A percentile compares a stretch with the other conserved stretches of the same genome.
These are phyloP conservation scores for Dendryphion nanum DNA, from an alignment of 2,329 filamentous ascomycete species.

Conservation along the genomic window DNA sequence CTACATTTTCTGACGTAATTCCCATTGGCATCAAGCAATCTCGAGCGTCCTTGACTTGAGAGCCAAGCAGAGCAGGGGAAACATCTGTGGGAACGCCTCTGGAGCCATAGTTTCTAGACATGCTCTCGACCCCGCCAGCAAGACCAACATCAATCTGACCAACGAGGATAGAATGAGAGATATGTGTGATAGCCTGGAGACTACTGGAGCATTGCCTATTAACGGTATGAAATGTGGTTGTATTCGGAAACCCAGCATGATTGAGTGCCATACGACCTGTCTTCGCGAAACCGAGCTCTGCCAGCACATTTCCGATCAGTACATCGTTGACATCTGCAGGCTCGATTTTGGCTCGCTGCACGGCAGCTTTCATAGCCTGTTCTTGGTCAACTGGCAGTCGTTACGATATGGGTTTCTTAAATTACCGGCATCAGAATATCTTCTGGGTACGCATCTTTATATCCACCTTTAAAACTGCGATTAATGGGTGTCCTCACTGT, in stretches of 20 bases:
- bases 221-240: conserved; percentile 72
- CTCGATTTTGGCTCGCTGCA: conserved; percentile 25
- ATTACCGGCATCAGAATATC: conserved; percentile 67
- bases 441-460: conserved; percentile 91
- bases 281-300: conserved; percentile 83
- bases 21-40: conserved; percentile 97
- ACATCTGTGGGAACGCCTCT: conserved; percentile 66
- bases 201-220: conserved; percentile 98
- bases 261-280: conserved; percentile 84
- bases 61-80: conserved; percentile 74
- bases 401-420: background rate
- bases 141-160: conserved; percentile 85
- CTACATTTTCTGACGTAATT: conserved; percentile 97
- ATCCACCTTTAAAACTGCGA: conserved; percentile 85
- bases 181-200: conserved; percentile 90
- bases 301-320: conserved; percentile 68
- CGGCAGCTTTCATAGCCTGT: conserved; percentile 72
- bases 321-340: conserved; percentile 24
- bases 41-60: conserved; percentile 69
- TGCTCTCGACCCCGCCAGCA: conserved; percentile 83
- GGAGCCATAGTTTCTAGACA: conserved; percentile 84
- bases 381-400: conserved; percentile 40
- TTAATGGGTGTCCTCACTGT: conserved; percentile 83
- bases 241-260: conserved; percentile 89
- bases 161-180: conserved; percentile 77